These are phyloP conservation scores for Neurospora terricola DNA, from an alignment of 495 filamentous ascomycete genomes.

Conservation along the genomic window DNA sequence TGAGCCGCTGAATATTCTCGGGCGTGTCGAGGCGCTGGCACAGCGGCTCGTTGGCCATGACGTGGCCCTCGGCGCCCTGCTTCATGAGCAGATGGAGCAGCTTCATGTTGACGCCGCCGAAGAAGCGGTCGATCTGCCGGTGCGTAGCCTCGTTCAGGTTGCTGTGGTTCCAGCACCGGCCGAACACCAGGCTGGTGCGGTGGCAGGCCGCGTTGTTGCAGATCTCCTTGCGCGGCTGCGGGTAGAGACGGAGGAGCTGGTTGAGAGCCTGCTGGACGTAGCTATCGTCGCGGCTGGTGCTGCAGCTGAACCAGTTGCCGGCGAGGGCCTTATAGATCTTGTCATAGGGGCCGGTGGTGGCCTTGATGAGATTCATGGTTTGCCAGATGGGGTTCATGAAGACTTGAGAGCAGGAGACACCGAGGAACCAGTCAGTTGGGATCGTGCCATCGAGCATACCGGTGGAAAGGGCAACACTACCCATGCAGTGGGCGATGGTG, in stretches of 20 bases:
- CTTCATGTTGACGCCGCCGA: slow-evolving; percentile 53
- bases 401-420: slow-evolving; percentile 53
- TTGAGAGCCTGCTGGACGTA: slow-evolving; percentile 43
- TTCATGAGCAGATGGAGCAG: slow-evolving; percentile 47
- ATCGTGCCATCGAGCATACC: slow-evolving; percentile 59
- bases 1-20: slow-evolving; percentile 40
- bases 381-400: slow-evolving; percentile 56
- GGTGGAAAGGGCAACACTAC: slow-evolving; percentile 46
- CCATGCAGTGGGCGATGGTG: slow-evolving; percentile 57
- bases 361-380: slow-evolving; percentile 50
- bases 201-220: slow-evolving; percentile 55
- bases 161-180: slow-evolving; percentile 53
- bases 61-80: slow-evolving; percentile 42
- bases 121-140: slow-evolving; percentile 49
- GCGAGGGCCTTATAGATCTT: slow-evolving; percentile 34
- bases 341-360: slow-evolving; percentile 35
- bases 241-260: slow-evolving; percentile 50
- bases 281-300: slow-evolving; percentile 35
- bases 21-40: slow-evolving; percentile 37
- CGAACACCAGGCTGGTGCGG: slow-evolving; percentile 49
- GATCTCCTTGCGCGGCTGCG: slow-evolving; percentile 44
- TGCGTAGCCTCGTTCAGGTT: slow-evolving; percentile 58
- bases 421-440: slow-evolving; percentile 44
- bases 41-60: slow-evolving; percentile 40
- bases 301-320: slow-evolving; percentile 46